These are phyloP conservation scores for Mycena sanguinolenta DNA, from an alignment of 768 basidiomycete species.

Conservation along the genomic window DNA sequence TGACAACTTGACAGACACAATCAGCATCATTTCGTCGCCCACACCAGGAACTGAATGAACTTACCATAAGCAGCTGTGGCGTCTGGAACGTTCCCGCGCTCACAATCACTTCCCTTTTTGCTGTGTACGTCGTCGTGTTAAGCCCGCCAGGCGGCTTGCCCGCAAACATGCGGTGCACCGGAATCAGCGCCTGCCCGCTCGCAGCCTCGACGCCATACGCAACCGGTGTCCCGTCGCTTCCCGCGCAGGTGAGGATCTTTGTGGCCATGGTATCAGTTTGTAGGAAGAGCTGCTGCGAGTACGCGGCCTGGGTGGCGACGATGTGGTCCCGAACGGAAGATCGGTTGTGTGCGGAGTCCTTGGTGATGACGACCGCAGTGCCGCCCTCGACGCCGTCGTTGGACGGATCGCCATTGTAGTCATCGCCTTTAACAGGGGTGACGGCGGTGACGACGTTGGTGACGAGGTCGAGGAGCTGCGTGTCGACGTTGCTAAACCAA, in stretches of 20 bases:
- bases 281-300: slow-evolving; percentile 15
- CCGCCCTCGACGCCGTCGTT: too few species aligned
- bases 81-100: too few species aligned
- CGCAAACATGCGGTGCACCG: slow-evolving; percentile 21
- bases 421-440: slow-evolving; percentile 9
- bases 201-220: slow-evolving; percentile 30
- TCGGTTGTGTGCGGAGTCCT: slow-evolving; percentile 23
- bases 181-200: slow-evolving; percentile 9
- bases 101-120: slow-evolving; percentile 57
- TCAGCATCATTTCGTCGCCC: neutral
- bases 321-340: slow-evolving; percentile 30
- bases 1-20: slow-evolving; percentile 40
- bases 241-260: too few species aligned
- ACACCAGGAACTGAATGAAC: neutral
- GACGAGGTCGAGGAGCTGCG: slow-evolving; percentile 24
- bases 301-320: slow-evolving; percentile 2
- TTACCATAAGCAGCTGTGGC: slow-evolving; percentile 34
- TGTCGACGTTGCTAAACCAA: slow-evolving; percentile 13
- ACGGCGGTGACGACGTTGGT: slow-evolving; percentile 21
- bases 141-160: slow-evolving; percentile 23
- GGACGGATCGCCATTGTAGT: too few species aligned
- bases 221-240: neutral
- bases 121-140: slow-evolving; percentile 8
- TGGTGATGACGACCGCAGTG: too few species aligned
- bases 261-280: slow-evolving; percentile 22